phyloP scores from a whole-genome alignment of 257 asterid genomes.

The Nemophila menziesii region DNA sequence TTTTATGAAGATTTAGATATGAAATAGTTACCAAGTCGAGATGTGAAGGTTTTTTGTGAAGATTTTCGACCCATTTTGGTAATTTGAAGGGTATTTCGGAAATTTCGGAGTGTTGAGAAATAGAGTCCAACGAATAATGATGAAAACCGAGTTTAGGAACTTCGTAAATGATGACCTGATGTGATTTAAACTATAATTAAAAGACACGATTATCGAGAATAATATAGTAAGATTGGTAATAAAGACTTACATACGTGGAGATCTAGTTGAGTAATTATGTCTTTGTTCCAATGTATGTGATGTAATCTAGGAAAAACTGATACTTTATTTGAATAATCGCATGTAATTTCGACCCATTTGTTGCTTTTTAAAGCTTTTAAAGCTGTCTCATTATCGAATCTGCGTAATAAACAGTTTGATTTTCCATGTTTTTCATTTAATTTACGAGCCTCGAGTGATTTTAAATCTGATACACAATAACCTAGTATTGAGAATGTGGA shows the following conservation, averaged over 20 bases:
- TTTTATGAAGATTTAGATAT: constrained; percentile 1
- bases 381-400: constrained; percentile 24
- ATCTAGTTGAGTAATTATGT: constrained; percentile 35
- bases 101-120: constrained; percentile 18
- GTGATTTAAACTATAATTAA: constrained; percentile 13
- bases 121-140: constrained; percentile 59
- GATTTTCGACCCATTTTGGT: constrained; percentile 76
- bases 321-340: constrained; percentile 21
- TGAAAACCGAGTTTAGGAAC: constrained; percentile 58
- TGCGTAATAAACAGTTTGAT: constrained; percentile 50
- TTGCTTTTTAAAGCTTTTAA: constrained; percentile 21
- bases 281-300: constrained; percentile 63
- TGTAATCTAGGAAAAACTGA: constrained; percentile 45
- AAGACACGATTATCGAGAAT: constrained; percentile 12
- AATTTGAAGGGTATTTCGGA: constrained; percentile 34
- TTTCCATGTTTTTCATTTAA: constrained; percentile 14
- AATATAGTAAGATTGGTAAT: constrained; percentile 4
- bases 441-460: constrained; percentile 15
- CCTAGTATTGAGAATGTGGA: constrained; percentile 57
- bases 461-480: constrained; percentile 25
- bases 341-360: constrained; percentile 43
- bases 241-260: constrained; percentile 98
- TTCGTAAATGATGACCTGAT: constrained; percentile 62
- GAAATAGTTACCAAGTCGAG: constrained; percentile 54
- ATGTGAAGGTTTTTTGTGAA: constrained; percentile 31